Evolutionary conservation across 257 asterid species (phyloP).

Genomic region (Solanum peruvianum): DNA sequence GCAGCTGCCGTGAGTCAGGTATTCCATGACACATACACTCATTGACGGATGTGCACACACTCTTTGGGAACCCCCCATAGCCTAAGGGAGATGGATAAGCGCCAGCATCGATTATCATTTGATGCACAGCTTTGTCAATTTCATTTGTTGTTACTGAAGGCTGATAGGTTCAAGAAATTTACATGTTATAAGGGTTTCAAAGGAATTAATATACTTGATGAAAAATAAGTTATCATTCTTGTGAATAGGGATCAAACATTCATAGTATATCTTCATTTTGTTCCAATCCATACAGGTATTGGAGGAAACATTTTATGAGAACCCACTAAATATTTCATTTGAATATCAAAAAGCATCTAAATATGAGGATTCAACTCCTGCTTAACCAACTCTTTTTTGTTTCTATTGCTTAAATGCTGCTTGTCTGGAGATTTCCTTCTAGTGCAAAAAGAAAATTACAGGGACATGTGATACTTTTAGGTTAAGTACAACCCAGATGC

Average conservation of each 20-base stretch:
- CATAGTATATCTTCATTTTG: not conserved
- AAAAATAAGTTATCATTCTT: not conserved
- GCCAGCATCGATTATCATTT: constrained; percentile 95
- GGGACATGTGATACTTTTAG: not conserved
- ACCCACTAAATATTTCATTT: not conserved
- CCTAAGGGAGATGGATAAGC: constrained; percentile 99
- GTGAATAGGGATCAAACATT: not conserved
- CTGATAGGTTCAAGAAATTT: constrained; percentile 20
- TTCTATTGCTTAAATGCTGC: not conserved
- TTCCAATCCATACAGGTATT: not conserved
- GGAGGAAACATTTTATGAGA: not conserved
- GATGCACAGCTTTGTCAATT: constrained; percentile 91
- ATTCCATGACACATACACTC: constrained; percentile 99
- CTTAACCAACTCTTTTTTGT: too few relatives aligned
- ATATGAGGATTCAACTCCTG: too few relatives aligned
- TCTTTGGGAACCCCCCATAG: constrained; percentile 94
- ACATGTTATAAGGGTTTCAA: not conserved
- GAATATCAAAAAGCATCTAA: not conserved
- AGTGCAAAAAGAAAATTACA: not conserved
- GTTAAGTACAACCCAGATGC: too few relatives aligned
- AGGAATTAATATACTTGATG: not conserved
- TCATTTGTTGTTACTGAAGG: constrained; percentile 91
- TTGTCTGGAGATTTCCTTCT: not conserved
- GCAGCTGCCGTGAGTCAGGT: constrained; percentile 91
- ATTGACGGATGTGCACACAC: constrained; percentile 94